Percentiles rank a stretch among this genome's conserved stretches.
These are phyloP conservation scores for Hansenula lynferdii DNA, from an alignment of 1,139 yeast species.

Conservation along the genomic window DNA sequence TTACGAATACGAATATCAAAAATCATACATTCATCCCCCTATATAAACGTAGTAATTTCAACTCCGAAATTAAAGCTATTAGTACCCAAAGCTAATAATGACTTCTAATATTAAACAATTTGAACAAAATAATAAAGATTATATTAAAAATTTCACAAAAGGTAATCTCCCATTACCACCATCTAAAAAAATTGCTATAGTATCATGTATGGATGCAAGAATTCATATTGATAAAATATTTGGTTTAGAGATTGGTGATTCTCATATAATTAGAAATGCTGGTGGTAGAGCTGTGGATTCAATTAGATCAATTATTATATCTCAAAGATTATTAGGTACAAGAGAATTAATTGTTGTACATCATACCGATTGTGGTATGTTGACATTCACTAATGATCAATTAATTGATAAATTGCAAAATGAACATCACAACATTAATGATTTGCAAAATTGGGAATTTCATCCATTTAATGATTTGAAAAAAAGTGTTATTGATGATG, in stretches of 20 bases:
- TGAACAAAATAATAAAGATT: background rate
- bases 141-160: background rate
- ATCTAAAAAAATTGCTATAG: slow-evolving; percentile 30
- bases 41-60: no score
- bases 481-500: slow-evolving; percentile 33
- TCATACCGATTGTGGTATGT: slow-evolving; percentile 40
- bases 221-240: slow-evolving; percentile 36
- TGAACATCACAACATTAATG: slow-evolving; percentile 27
- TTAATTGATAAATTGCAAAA: slow-evolving; percentile 26
- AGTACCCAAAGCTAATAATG: no score
- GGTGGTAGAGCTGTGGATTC: slow-evolving; percentile 40
- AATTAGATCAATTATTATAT: slow-evolving; percentile 34
- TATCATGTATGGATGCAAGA: slow-evolving; percentile 41
- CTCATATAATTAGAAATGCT: slow-evolving; percentile 40
- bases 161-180: slow-evolving; percentile 30
- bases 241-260: slow-evolving; percentile 38
- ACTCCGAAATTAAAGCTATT: no score
- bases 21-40: no score
- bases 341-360: slow-evolving; percentile 35
- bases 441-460: slow-evolving; percentile 30
- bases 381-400: slow-evolving; percentile 31
- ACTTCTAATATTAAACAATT: background rate
- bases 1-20: no score
- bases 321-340: slow-evolving; percentile 32
- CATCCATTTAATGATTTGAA: slow-evolving; percentile 32